Conservation (phyloP, 768 basidiomycete genomes). For the Boletus rufocinnamomeus region DNA sequence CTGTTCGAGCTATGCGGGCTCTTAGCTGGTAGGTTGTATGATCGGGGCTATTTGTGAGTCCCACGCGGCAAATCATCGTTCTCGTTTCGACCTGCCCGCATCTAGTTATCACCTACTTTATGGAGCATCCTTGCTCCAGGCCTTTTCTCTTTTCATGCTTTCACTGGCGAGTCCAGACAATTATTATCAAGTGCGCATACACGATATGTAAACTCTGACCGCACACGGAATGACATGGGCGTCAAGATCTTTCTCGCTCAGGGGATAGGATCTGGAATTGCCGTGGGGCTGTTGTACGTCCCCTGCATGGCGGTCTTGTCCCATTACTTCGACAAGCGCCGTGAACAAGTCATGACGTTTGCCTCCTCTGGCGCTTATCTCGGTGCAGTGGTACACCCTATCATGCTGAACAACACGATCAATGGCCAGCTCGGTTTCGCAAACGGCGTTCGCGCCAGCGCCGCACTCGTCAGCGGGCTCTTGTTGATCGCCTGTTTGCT, state of each 20-base stretch:
- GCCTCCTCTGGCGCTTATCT: constrained; percentile 58
- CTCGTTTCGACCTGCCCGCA: constrained; percentile 9
- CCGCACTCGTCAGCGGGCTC: constrained; percentile 40
- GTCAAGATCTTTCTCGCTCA: constrained; percentile 52
- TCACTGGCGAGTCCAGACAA: constrained; percentile 44
- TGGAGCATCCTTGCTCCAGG: constrained; percentile 31
- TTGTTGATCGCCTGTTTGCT: constrained; percentile 43
- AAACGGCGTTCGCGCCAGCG: constrained; percentile 44
- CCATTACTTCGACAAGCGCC: constrained; percentile 52
- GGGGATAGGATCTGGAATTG: constrained; percentile 52
- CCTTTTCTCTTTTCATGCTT: constrained; percentile 45
- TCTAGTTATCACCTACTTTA: constrained; percentile 28
- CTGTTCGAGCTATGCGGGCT: constrained; percentile 47
- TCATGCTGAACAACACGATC: constrained; percentile 55
- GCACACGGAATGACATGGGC: background rate
- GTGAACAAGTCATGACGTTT: constrained; percentile 55
- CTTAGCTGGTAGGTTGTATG: constrained; percentile 50
- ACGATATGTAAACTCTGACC: background rate
- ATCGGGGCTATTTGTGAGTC: constrained; percentile 53
- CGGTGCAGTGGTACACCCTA: constrained; percentile 62
- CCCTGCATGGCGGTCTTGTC: constrained; percentile 50
- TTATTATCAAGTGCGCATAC: constrained; percentile 42
- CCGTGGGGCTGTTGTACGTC: constrained; percentile 49
- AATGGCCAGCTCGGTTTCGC: constrained; percentile 49
- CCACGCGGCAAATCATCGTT: background rate